Conservation (phyloP, 345 rosid species). For the Eucalyptus erythrocorys region DNA sequence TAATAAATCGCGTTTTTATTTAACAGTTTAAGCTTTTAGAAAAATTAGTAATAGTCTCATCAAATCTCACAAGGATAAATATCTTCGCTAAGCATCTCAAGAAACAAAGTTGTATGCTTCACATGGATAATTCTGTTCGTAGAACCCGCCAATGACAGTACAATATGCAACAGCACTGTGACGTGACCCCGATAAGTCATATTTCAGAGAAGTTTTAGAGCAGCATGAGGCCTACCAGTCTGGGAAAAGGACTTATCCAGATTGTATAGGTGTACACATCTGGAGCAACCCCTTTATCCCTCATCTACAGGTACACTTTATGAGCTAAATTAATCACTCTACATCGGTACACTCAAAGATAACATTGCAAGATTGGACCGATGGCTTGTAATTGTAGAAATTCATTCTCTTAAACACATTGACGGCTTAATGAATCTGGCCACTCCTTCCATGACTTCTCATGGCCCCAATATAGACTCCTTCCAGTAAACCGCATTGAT, state of each 20-base stretch:
- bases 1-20: fast-evolving
- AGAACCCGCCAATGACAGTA: constrained; percentile 63
- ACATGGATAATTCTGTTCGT: constrained; percentile 25
- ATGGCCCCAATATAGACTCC: constrained; percentile 63
- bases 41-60: no score
- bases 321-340: constrained; percentile 53
- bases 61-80: neutral
- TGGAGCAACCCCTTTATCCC: constrained; percentile 44
- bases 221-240: constrained; percentile 63
- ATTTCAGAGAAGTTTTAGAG: constrained; percentile 66
- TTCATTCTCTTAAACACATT: constrained; percentile 85
- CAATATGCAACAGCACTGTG: constrained; percentile 74
- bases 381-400: constrained; percentile 54
- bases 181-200: constrained; percentile 60
- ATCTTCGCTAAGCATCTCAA: constrained; percentile 50
- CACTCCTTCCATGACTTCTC: constrained; percentile 60
- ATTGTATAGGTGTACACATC: constrained; percentile 73
- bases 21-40: no score
- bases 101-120: constrained; percentile 65
- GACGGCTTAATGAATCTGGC: constrained; percentile 72
- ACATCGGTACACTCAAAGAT: constrained; percentile 78
- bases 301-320: constrained; percentile 78
- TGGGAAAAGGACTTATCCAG: constrained; percentile 71
- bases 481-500: constrained; percentile 39
- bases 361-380: constrained; percentile 56